phyloP scores from a whole-genome alignment of 805 yeast species.

The Dipodascus geniculatus region DNA sequence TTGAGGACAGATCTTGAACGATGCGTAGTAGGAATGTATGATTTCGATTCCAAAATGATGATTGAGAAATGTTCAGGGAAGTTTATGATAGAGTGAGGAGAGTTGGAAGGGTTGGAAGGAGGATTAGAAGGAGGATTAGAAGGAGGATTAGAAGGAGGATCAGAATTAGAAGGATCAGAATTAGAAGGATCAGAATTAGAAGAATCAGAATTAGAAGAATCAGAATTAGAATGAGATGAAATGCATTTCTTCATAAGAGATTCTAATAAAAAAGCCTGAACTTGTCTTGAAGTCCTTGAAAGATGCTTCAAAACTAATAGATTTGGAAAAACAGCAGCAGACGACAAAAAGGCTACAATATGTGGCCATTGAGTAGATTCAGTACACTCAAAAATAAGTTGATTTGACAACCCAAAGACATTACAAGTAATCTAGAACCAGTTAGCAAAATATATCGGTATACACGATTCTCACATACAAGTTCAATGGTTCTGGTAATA shows the following conservation, averaged over 20 bases:
- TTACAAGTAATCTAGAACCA: not conserved
- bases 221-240: not conserved
- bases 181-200: too few species aligned
- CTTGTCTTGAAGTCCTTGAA: not conserved
- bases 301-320: not conserved
- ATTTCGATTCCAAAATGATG: not conserved
- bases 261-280: not conserved
- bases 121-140: not conserved
- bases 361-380: not conserved
- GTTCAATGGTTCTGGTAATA: not conserved
- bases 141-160: not conserved
- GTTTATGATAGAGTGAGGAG: not conserved
- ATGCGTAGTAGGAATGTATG: not conserved
- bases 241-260: not conserved
- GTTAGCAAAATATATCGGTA: not conserved
- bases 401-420: not conserved
- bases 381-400: not conserved
- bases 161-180: too few species aligned
- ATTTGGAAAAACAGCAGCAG: not conserved
- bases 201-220: too few species aligned
- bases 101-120: not conserved
- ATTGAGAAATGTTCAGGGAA: not conserved
- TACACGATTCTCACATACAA: not conserved
- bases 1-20: not conserved
- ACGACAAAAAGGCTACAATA: not conserved